A percentile compares a stretch with the other conserved stretches of the same genome.
Conservation (phyloP, 768 basidiomycete species). For the Serendipita sp. region DNA sequence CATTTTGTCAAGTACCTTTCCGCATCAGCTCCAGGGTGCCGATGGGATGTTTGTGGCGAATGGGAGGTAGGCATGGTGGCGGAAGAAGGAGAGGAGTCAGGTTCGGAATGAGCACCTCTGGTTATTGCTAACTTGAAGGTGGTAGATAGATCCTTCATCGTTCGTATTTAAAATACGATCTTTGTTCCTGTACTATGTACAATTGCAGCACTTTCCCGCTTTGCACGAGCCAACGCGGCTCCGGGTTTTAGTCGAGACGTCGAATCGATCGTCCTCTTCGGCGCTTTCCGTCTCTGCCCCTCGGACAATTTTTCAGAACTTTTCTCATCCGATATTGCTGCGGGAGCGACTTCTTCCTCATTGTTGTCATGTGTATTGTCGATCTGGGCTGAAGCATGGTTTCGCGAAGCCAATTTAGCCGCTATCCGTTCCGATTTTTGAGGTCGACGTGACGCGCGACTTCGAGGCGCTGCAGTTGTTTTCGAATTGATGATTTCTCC, state of each 20-base stretch:
- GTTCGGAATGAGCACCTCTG: neutral
- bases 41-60: conserved; percentile 89
- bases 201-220: conserved; percentile 61
- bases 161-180: conserved; percentile 33
- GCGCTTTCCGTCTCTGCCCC: conserved; percentile 13
- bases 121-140: neutral
- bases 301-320: neutral
- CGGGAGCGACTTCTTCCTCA: too few relatives aligned
- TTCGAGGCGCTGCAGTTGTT: neutral
- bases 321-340: neutral
- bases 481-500: conserved; percentile 21
- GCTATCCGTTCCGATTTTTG: neutral
- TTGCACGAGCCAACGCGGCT: conserved; percentile 61
- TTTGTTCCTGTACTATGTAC: conserved; percentile 55
- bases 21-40: conserved; percentile 70
- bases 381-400: too few relatives aligned
- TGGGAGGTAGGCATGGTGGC: conserved; percentile 78
- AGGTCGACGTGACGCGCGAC: neutral
- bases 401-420: neutral
- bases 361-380: too few relatives aligned
- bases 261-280: too few relatives aligned
- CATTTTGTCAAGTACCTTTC: conserved; percentile 91
- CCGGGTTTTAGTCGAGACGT: conserved; percentile 46
- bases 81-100: conserved; percentile 32
- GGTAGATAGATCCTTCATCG: too few relatives aligned